These are phyloP conservation scores for Fusarium tuaranense DNA, from an alignment of 2,329 filamentous ascomycete genomes.

Conservation along the genomic window DNA sequence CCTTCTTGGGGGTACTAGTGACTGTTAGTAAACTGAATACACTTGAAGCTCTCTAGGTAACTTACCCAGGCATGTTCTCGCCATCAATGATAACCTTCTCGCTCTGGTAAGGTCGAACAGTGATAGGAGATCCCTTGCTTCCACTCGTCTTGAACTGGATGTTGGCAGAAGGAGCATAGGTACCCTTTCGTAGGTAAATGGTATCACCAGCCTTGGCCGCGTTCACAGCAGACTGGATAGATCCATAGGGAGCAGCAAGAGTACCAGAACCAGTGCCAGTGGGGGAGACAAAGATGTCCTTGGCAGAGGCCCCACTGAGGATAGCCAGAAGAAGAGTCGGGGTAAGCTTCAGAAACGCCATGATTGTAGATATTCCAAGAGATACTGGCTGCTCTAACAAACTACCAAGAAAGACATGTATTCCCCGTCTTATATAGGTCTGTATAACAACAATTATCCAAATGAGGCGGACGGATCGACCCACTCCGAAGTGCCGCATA, in stretches of 20 bases:
- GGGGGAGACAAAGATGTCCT: conserved; percentile 59
- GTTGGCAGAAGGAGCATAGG: conserved; percentile 59
- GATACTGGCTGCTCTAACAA: not conserved
- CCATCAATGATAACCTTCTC: conserved; percentile 61
- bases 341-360: conserved; percentile 29
- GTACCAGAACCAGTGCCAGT: conserved; percentile 55
- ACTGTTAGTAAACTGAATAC: conserved; percentile 22
- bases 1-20: conserved; percentile 54
- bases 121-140: conserved; percentile 53
- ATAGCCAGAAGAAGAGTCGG: conserved; percentile 22
- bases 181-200: conserved; percentile 59
- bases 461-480: conserved; percentile 13
- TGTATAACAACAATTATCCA: not conserved
- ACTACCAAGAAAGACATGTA: not conserved
- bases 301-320: conserved; percentile 33
- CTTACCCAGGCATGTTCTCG: conserved; percentile 47
- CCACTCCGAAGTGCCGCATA: conserved; percentile 14
- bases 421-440: not conserved
- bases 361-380: conserved; percentile 2
- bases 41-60: fast-evolving
- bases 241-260: conserved; percentile 54
- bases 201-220: conserved; percentile 59
- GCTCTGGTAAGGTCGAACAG: conserved; percentile 54
- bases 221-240: conserved; percentile 60
- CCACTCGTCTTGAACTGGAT: conserved; percentile 61